A percentile compares a stretch with the other conserved stretches of the same genome.
phyloP scores from a whole-genome alignment of 2,329 filamentous ascomycete genomes.

The Fusarium cyanostomum region DNA sequence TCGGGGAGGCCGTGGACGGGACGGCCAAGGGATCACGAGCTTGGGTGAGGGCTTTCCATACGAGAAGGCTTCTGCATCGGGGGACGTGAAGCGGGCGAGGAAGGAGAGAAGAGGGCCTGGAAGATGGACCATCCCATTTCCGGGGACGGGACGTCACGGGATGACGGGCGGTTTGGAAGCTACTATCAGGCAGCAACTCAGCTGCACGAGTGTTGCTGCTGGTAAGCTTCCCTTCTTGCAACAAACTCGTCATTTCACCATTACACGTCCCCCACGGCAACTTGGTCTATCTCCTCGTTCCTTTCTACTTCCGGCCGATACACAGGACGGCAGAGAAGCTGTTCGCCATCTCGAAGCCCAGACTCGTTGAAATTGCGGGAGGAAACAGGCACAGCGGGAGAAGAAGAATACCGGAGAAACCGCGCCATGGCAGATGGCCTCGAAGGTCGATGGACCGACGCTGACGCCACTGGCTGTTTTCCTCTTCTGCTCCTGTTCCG shows the following conservation, averaged over 20 bases:
- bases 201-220: slow-evolving; percentile 2
- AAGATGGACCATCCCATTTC: slow-evolving; percentile 15
- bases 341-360: not conserved
- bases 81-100: not conserved
- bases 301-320: slow-evolving; percentile 21
- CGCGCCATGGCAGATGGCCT: not conserved
- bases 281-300: not conserved
- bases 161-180: slow-evolving; percentile 6
- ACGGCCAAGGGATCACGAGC: slow-evolving; percentile 5
- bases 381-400: not conserved
- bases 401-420: not conserved
- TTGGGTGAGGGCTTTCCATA: not conserved
- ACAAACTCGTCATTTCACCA: not conserved
- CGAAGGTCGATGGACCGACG: not conserved
- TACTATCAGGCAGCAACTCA: slow-evolving; percentile 5
- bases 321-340: not conserved
- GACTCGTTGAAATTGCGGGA: slow-evolving; percentile 15
- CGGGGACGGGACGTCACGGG: slow-evolving; percentile 29
- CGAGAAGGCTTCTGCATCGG: not conserved
- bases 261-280: not conserved
- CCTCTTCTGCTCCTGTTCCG: not conserved
- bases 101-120: not conserved
- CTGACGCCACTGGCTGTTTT: slow-evolving; percentile 19
- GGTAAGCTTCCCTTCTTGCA: not conserved
- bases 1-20: slow-evolving; percentile 30